These are phyloP conservation scores for Chlorella sp. DNA, from an alignment of 139 green algal species.

Conservation along the genomic window DNA sequence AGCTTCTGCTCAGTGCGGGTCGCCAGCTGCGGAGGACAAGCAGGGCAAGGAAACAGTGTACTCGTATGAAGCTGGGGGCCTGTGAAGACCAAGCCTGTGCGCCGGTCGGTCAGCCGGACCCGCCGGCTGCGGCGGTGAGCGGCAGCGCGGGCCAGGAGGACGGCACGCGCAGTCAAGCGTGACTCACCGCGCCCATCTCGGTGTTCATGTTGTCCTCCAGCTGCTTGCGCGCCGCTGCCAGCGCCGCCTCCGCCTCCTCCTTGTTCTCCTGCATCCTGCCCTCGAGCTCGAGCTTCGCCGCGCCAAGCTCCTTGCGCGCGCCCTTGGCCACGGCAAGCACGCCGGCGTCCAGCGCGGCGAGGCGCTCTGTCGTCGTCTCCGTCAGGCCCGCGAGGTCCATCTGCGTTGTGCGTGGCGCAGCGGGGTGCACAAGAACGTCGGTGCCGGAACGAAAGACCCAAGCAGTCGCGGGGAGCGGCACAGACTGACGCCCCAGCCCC, in stretches of 20 bases:
- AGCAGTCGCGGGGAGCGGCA: no score
- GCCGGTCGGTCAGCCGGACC: no score
- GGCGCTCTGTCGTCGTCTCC: constrained; percentile 1
- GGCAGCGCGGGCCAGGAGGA: no score
- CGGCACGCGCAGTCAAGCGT: not conserved
- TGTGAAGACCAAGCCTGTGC: no score
- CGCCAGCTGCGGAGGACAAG: not conserved
- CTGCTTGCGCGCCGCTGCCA: not conserved
- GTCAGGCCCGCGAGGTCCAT: constrained; percentile 5
- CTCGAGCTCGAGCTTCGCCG: not conserved
- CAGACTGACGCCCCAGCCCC: no score
- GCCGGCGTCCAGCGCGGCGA: not conserved
- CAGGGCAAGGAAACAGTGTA: not conserved
- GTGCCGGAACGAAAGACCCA: no score
- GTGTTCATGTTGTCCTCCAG: not conserved
- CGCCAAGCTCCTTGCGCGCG: not conserved
- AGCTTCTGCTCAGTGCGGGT: not conserved
- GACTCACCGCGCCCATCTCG: not conserved
- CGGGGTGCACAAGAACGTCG: no score
- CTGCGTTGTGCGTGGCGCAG: no score
- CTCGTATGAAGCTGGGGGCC: no score
- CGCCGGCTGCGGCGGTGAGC: no score
- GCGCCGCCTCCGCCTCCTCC: not conserved
- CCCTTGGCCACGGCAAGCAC: not conserved
- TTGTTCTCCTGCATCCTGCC: not conserved